A percentile compares a stretch with the other conserved stretches of the same genome.
Evolutionary conservation across 2,329 filamentous ascomycete genomes (phyloP).

Genomic region (Colletotrichum sublineola): DNA sequence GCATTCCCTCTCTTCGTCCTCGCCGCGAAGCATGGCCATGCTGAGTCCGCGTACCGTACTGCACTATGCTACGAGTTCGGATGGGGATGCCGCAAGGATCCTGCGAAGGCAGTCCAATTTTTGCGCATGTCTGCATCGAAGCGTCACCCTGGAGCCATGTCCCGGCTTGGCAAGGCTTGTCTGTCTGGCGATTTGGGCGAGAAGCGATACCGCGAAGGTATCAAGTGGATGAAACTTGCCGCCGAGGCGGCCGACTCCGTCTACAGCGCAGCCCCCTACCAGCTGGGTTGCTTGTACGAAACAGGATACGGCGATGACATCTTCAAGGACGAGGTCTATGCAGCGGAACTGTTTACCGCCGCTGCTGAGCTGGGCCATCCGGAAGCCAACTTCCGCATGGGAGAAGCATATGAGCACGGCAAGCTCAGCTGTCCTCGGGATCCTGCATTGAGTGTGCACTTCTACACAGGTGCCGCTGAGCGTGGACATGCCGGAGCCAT

Average conservation of each 20-base stretch:
- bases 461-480: conserved; percentile 94
- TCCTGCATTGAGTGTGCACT: conserved; percentile 93
- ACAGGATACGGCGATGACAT: conserved; percentile 94
- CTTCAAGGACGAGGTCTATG: conserved; percentile 90
- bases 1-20: conserved; percentile 94
- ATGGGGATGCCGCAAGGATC: conserved; percentile 93
- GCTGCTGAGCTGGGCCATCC: conserved; percentile 92
- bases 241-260: conserved; percentile 90
- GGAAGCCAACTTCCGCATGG: conserved; percentile 88
- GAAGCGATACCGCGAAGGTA: conserved; percentile 87
- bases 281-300: conserved; percentile 89
- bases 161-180: conserved; percentile 90
- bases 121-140: conserved; percentile 92
- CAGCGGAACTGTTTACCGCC: conserved; percentile 93
- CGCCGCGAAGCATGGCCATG: conserved; percentile 96
- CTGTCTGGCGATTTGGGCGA: conserved; percentile 89
- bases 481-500: conserved; percentile 87
- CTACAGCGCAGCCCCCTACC: conserved; percentile 93
- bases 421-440: conserved; percentile 88
- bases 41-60: conserved; percentile 93
- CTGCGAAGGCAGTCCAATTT: conserved; percentile 93
- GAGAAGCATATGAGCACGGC: conserved; percentile 97
- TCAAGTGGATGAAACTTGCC: conserved; percentile 97
- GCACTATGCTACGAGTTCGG: conserved; percentile 98
- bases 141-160: conserved; percentile 95